These are phyloP conservation scores for Bipolaris oryzae DNA, from an alignment of 2,329 filamentous ascomycete genomes.

Conservation along the genomic window DNA sequence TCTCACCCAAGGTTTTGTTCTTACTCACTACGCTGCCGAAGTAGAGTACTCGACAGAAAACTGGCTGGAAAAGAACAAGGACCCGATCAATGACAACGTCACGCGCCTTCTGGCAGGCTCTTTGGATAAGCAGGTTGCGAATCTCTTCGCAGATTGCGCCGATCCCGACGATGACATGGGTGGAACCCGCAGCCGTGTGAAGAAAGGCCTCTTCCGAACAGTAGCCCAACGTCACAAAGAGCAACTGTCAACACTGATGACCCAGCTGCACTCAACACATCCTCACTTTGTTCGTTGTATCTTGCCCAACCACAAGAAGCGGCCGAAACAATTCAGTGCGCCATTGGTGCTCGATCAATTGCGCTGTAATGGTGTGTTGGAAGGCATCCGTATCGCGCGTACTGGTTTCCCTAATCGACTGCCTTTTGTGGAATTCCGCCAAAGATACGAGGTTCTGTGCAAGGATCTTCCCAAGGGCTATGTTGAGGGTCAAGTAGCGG, in stretches of 20 bases:
- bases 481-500: constrained; percentile 84
- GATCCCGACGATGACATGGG: constrained; percentile 76
- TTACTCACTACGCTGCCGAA: constrained; percentile 97
- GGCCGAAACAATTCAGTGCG: constrained; percentile 88
- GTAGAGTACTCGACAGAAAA: constrained; percentile 95
- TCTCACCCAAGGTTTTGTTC: constrained; percentile 87
- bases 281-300: constrained; percentile 99
- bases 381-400: constrained; percentile 94
- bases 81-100: constrained; percentile 95
- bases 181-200: constrained; percentile 77
- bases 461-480: constrained; percentile 85
- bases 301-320: constrained; percentile 96
- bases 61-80: constrained; percentile 99
- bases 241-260: constrained; percentile 95
- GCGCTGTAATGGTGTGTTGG: constrained; percentile 98
- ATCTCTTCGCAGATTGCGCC: constrained; percentile 85
- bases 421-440: constrained; percentile 89
- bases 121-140: constrained; percentile 79
- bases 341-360: constrained; percentile 95
- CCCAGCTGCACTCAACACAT: constrained; percentile 91
- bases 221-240: constrained; percentile 98
- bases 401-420: constrained; percentile 96
- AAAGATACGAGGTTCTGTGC: constrained; percentile 94
- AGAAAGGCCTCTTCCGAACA: constrained; percentile 95
- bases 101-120: constrained; percentile 86